Percentiles rank a stretch among this genome's conserved stretches.
phyloP scores from a whole-genome alignment of 768 basidiomycete genomes.

The Gyrodon lividus region DNA sequence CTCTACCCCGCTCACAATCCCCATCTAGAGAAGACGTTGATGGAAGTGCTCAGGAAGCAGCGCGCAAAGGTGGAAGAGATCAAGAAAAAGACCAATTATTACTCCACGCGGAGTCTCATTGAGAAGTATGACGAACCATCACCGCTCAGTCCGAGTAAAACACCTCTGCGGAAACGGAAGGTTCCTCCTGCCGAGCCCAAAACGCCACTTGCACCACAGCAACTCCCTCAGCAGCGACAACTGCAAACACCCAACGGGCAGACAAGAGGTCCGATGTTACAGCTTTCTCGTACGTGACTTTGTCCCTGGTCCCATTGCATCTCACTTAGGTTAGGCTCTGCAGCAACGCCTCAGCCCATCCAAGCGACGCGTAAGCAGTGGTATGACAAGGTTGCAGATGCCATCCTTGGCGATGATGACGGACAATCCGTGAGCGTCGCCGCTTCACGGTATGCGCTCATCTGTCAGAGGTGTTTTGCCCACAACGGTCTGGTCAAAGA shows the following conservation, averaged over 20 bases:
- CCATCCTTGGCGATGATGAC: slow-evolving; percentile 80
- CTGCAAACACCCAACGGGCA: slow-evolving; percentile 24
- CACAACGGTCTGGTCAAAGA: slow-evolving; percentile 90
- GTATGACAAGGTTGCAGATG: slow-evolving; percentile 88
- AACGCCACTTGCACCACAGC: slow-evolving; percentile 33
- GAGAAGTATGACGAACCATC: slow-evolving; percentile 80
- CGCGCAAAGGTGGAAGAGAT: slow-evolving; percentile 89
- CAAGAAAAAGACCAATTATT: slow-evolving; percentile 97
- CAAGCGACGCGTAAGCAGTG: slow-evolving; percentile 66
- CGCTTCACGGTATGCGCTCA: slow-evolving; percentile 71
- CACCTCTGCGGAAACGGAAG: slow-evolving; percentile 45
- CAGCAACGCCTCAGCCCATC: slow-evolving; percentile 41
- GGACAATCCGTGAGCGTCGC: slow-evolving; percentile 35
- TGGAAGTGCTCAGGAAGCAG: slow-evolving; percentile 70
- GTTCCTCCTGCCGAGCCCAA: slow-evolving; percentile 29
- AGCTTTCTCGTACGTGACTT: slow-evolving; percentile 39
- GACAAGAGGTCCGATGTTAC: slow-evolving; percentile 28
- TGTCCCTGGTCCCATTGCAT: neutral
- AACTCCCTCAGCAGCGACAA: slow-evolving; percentile 18
- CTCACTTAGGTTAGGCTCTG: slow-evolving; percentile 8
- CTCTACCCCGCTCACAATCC: neutral
- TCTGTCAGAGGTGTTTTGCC: slow-evolving; percentile 82
- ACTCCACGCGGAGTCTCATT: slow-evolving; percentile 84
- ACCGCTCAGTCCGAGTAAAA: slow-evolving; percentile 27
- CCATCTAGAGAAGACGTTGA: slow-evolving; percentile 72